These are phyloP conservation scores for Phanerochaete carnosa DNA, from an alignment of 768 basidiomycete species.

Conservation along the genomic window DNA sequence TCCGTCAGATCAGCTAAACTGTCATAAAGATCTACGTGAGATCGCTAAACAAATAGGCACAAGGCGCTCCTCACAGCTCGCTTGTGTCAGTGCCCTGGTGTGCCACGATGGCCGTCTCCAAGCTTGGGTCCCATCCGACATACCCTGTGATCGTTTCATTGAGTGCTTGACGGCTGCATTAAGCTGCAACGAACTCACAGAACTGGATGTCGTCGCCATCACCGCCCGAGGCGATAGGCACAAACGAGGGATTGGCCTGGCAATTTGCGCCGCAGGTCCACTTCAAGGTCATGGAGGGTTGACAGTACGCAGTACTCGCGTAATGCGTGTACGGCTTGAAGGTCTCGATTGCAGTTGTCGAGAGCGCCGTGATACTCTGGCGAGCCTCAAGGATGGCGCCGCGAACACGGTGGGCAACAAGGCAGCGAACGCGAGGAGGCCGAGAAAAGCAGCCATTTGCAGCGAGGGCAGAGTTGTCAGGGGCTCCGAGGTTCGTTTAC, in stretches of 20 bases:
- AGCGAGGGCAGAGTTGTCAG: no score
- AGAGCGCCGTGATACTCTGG: constrained; percentile 21
- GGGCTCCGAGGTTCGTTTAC: no score
- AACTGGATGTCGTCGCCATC: constrained; percentile 40
- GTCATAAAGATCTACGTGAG: no score
- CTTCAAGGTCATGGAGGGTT: constrained; percentile 18
- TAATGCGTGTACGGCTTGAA: constrained; percentile 30
- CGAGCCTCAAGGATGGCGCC: no score
- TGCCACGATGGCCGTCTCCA: constrained; percentile 32
- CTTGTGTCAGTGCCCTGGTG: constrained; percentile 35
- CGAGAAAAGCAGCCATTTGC: no score
- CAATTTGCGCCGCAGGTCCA: constrained; percentile 39
- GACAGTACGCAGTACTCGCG: constrained; percentile 31
- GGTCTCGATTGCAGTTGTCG: constrained; percentile 19
- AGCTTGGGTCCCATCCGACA: constrained; percentile 45
- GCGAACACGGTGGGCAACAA: no score
- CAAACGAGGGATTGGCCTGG: constrained; percentile 42
- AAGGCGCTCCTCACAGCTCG: no score
- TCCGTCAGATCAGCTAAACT: constrained; percentile 42
- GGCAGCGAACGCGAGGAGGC: no score
- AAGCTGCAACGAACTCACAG: constrained; percentile 21
- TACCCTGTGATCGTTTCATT: no score
- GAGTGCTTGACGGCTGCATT: not conserved
- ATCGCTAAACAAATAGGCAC: no score
- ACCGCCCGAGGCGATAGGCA: constrained; percentile 46